Evolutionary conservation across 202 grass and related monocot genomes (phyloP).

Genomic region (Saccharum hybrid): DNA sequence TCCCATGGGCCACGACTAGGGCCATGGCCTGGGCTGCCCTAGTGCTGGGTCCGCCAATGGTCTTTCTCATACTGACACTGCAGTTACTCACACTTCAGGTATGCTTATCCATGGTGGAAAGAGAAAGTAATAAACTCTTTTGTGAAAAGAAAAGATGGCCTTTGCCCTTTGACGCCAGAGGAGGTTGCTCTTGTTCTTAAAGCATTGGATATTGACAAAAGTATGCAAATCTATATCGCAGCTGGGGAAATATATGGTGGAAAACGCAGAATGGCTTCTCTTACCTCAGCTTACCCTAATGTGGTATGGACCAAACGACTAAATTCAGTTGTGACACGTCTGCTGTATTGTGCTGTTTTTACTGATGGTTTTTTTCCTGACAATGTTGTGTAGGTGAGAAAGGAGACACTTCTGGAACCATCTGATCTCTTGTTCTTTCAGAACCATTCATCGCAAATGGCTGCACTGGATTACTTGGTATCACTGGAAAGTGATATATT

Average conservation of each 20-base stretch:
- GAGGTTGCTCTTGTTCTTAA: conserved; percentile 75
- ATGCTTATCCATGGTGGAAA: conserved; percentile 99
- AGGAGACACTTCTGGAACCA: no score
- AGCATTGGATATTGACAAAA: conserved; percentile 72
- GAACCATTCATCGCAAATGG: no score
- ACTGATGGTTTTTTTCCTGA: neutral
- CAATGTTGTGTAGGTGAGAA: no score
- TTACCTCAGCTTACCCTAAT: conserved; percentile 72
- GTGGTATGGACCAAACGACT: conserved; percentile 60
- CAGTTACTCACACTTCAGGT: conserved; percentile 48
- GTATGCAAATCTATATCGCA: conserved; percentile 89
- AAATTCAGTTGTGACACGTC: neutral
- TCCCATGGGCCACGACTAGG: no score
- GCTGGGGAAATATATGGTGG: conserved; percentile 91
- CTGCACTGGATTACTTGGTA: no score
- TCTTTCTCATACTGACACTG: conserved; percentile 30
- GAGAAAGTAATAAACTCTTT: conserved; percentile 90
- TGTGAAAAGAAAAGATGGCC: conserved; percentile 78
- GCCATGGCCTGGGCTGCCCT: no score
- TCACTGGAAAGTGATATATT: no score
- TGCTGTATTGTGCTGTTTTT: conserved; percentile 1
- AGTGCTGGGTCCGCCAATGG: no score
- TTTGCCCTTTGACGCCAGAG: conserved; percentile 90
- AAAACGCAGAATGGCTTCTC: conserved; percentile 71
- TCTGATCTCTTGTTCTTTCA: no score